A percentile compares a stretch with the other conserved stretches of the same genome.
Evolutionary conservation across 1,139 yeast species (phyloP).

Genomic region (Magnusiomyces fungicola): DNA sequence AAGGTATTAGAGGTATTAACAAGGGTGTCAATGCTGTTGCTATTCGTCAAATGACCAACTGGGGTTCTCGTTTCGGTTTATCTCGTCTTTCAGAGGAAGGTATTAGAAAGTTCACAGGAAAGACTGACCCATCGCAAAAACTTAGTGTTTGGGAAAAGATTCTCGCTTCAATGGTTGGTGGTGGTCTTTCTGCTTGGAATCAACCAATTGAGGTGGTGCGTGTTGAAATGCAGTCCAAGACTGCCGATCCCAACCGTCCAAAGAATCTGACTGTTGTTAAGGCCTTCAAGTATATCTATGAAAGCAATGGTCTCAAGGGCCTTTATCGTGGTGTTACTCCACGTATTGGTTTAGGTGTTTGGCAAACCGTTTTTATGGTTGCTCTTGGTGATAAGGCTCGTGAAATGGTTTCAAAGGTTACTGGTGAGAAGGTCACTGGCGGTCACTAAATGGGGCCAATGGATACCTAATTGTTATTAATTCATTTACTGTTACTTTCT

Average conservation of each 20-base stretch:
- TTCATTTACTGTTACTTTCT: neutral
- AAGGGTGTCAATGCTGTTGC: conserved; percentile 99
- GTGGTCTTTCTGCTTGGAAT: conserved; percentile 97
- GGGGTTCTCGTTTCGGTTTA: conserved; percentile 97
- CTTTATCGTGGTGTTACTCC: conserved; percentile 96
- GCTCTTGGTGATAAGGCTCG: conserved; percentile 94
- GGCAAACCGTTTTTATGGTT: conserved; percentile 99
- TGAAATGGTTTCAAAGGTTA: conserved; percentile 51
- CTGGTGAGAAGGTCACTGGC: conserved; percentile 45
- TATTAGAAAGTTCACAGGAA: conserved; percentile 58
- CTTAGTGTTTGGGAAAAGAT: conserved; percentile 74
- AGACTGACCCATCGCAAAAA: conserved; percentile 48
- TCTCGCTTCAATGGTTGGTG: conserved; percentile 81
- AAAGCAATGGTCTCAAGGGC: conserved; percentile 78
- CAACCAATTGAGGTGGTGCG: conserved; percentile 97
- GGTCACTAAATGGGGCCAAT: conserved; percentile 39
- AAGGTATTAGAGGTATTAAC: conserved; percentile 90
- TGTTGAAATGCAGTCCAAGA: conserved; percentile 96
- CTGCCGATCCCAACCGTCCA: conserved; percentile 90
- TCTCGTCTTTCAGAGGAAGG: conserved; percentile 85
- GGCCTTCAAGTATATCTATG: conserved; percentile 75
- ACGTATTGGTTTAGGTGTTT: conserved; percentile 89
- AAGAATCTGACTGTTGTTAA: conserved; percentile 75
- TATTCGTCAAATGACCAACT: conserved; percentile 94
- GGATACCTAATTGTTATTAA: too few species aligned